Conservation (phyloP, 768 basidiomycete genomes). For the Leccinum subtestaceum region DNA sequence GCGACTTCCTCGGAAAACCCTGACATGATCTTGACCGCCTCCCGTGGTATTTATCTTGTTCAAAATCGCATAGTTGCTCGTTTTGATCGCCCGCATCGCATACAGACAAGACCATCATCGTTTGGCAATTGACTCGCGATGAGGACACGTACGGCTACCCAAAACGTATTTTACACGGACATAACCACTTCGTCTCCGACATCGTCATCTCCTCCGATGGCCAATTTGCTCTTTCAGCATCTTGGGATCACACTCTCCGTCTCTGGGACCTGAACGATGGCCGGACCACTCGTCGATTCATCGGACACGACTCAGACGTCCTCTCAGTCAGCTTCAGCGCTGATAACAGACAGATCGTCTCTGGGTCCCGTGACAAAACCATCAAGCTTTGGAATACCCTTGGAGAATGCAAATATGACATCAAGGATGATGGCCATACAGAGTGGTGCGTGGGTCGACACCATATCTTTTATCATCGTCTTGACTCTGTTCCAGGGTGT, state of each 20-base stretch:
- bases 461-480: background rate
- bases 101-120: constrained; percentile 99
- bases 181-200: constrained; percentile 99
- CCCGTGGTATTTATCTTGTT: constrained; percentile 67
- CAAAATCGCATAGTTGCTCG: constrained; percentile 8
- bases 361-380: constrained; percentile 91
- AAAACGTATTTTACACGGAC: constrained; percentile 95
- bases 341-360: constrained; percentile 99
- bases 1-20: constrained; percentile 98
- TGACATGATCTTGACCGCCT: constrained; percentile 98
- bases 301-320: constrained; percentile 97
- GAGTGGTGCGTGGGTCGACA: constrained; percentile 64
- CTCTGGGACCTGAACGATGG: constrained; percentile 99
- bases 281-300: constrained; percentile 91
- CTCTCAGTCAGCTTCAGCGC: constrained; percentile 99
- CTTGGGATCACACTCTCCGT: constrained; percentile 99
- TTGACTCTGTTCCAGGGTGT: constrained; percentile 63
- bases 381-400: constrained; percentile 99
- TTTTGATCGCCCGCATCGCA: constrained; percentile 35
- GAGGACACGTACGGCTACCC: constrained; percentile 92
- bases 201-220: constrained; percentile 99
- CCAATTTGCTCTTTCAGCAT: constrained; percentile 98
- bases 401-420: constrained; percentile 99
- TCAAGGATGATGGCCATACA: constrained; percentile 96
- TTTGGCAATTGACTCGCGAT: constrained; percentile 96